Evolutionary conservation across 164 flowering plant species (phyloP).

Genomic region (Dillenia suffruticosa): DNA sequence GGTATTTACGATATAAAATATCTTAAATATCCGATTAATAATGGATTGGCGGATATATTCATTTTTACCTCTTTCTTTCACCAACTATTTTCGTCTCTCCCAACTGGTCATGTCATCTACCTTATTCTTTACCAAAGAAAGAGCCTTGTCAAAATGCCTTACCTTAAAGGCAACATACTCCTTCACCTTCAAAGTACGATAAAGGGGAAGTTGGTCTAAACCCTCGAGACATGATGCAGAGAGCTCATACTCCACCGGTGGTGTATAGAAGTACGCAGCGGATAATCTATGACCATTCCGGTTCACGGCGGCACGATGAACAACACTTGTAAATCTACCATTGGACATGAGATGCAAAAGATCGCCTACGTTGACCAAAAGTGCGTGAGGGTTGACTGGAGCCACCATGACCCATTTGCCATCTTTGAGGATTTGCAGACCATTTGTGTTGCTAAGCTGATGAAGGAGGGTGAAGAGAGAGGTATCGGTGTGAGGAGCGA

Average conservation of each 20-base stretch:
- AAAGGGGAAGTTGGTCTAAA: conserved; percentile 12
- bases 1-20: no score
- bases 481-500: conserved; percentile 67
- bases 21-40: no score
- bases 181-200: conserved; percentile 29
- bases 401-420: conserved; percentile 42
- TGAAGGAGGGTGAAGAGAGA: conserved; percentile 48
- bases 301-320: conserved; percentile 51
- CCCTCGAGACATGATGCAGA: conserved; percentile 18
- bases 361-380: conserved; percentile 59
- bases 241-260: conserved; percentile 23
- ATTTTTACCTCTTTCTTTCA: no score
- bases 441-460: conserved; percentile 28
- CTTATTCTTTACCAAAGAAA: conserved; percentile 20
- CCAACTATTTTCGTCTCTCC: no score
- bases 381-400: conserved; percentile 25
- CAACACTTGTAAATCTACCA: conserved; percentile 23
- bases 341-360: conserved; percentile 48
- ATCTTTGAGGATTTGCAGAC: conserved; percentile 38
- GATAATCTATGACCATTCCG: conserved; percentile 29
- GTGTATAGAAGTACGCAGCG: conserved; percentile 44
- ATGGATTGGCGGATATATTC: background rate
- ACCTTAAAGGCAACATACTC: conserved; percentile 43
- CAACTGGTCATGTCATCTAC: background rate
- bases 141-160: conserved; percentile 35